phyloP scores from a whole-genome alignment of 2,329 filamentous ascomycete genomes.

The Thyridium curvatum region DNA sequence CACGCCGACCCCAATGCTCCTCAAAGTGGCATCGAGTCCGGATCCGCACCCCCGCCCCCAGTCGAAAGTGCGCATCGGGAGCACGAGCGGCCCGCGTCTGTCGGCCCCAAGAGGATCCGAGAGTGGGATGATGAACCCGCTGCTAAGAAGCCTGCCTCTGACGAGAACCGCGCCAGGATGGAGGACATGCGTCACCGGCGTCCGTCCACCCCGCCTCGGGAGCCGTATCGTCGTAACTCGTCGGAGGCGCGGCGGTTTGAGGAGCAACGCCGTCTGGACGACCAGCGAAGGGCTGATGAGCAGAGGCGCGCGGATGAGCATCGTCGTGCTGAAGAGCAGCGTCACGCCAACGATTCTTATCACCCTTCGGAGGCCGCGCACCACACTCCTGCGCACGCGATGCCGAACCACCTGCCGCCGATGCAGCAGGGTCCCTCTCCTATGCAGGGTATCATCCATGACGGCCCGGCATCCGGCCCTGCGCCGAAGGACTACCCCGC shows the following conservation, averaged over 20 bases:
- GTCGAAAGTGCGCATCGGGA: constrained; percentile 47
- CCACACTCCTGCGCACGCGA: constrained; percentile 61
- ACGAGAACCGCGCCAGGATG: constrained; percentile 79
- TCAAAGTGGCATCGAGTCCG: constrained; percentile 46
- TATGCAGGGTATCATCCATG: constrained; percentile 46
- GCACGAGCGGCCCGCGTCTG: constrained; percentile 71
- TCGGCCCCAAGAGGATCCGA: constrained; percentile 74
- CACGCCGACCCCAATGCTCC: constrained; percentile 68
- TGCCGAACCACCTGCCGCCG: constrained; percentile 53
- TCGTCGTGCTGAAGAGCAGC: constrained; percentile 52
- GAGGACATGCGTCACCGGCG: constrained; percentile 80
- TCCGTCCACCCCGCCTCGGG: constrained; percentile 65
- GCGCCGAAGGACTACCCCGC: constrained; percentile 41
- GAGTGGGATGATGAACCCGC: constrained; percentile 87
- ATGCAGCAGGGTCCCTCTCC: constrained; percentile 56
- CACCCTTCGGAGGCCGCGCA: constrained; percentile 91
- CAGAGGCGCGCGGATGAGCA: constrained; percentile 55
- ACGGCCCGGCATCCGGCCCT: constrained; percentile 37
- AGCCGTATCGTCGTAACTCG: constrained; percentile 70
- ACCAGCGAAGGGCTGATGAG: constrained; percentile 41
- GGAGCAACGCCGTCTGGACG: constrained; percentile 54
- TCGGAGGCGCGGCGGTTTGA: constrained; percentile 64
- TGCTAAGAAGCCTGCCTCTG: constrained; percentile 79
- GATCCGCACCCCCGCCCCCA: constrained; percentile 54
- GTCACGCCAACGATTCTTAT: constrained; percentile 71